A percentile compares a stretch with the other conserved stretches of the same genome.
These are phyloP conservation scores for Apophysomyces elegans DNA, from an alignment of 371 early-diverging fungal species.

Conservation along the genomic window DNA sequence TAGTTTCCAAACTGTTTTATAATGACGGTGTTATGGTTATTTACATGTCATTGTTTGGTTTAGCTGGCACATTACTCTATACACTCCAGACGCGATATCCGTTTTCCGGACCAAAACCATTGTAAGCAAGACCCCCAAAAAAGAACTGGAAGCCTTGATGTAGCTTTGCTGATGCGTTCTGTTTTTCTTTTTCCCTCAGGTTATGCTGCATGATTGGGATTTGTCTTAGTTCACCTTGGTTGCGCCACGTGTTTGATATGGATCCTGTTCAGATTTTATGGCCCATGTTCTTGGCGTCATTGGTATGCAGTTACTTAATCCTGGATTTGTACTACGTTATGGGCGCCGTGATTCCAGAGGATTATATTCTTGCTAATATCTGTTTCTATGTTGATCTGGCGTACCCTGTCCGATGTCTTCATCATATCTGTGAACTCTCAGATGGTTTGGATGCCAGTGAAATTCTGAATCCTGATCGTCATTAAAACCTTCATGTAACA, in stretches of 20 bases:
- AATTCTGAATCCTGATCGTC: conserved; percentile 4
- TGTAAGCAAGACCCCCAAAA: conserved; percentile 23
- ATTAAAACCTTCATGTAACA: conserved; percentile 3
- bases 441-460: conserved; percentile 30
- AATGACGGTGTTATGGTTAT: conserved; percentile 35
- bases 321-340: conserved; percentile 49
- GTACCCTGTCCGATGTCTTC: conserved; percentile 49
- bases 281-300: conserved; percentile 34
- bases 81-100: conserved; percentile 34
- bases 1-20: conserved; percentile 35
- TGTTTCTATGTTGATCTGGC: conserved; percentile 44
- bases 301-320: conserved; percentile 38
- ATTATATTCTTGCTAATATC: conserved; percentile 43
- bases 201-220: conserved; percentile 27
- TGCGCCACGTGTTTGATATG: conserved; percentile 24
- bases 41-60: conserved; percentile 33
- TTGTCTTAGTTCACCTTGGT: conserved; percentile 33
- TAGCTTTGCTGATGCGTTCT: too few relatives aligned
- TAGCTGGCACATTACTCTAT: conserved; percentile 26
- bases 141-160: too few relatives aligned
- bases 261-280: conserved; percentile 36
- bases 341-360: conserved; percentile 38
- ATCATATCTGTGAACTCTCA: conserved; percentile 48
- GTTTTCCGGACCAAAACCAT: conserved; percentile 37
- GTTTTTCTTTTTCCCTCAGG: conserved; percentile 14